These are phyloP conservation scores for Eremochloa ophiuroides DNA, from an alignment of 176 grass and related monocot species.

Conservation along the genomic window DNA sequence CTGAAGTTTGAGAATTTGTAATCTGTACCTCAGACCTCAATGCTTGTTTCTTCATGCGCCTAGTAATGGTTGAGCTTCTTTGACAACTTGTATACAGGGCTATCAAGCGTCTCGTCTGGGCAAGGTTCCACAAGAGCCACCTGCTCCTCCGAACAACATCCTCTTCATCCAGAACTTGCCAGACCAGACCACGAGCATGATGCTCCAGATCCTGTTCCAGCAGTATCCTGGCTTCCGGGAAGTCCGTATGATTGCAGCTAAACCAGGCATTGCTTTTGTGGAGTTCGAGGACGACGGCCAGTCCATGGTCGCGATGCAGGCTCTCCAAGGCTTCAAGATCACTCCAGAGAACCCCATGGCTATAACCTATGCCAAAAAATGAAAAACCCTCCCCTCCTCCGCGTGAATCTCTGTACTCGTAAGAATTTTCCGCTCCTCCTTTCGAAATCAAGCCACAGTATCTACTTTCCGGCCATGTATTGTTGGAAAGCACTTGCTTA, in stretches of 20 bases:
- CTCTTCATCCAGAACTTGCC: constrained; percentile 96
- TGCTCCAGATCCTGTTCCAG: constrained; percentile 96
- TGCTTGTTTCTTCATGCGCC: constrained; percentile 1
- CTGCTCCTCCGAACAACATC: constrained; percentile 82
- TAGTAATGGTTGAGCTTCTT: not conserved
- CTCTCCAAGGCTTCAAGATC: constrained; percentile 96
- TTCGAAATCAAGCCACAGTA: constrained; percentile 4
- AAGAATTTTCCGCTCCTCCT: constrained; percentile 17
- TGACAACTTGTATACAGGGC: constrained; percentile 33
- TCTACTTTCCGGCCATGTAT: constrained; percentile 24
- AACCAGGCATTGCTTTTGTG: constrained; percentile 93
- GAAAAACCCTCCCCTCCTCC: constrained; percentile 19
- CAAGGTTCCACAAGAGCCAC: constrained; percentile 47
- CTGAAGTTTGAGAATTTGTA: not conserved
- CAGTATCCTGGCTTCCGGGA: constrained; percentile 96
- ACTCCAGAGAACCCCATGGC: constrained; percentile 83
- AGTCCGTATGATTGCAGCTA: constrained; percentile 87
- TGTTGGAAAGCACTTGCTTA: constrained; percentile 29
- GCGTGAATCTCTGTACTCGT: constrained; percentile 5
- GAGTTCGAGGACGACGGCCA: constrained; percentile 85
- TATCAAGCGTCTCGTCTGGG: constrained; percentile 49
- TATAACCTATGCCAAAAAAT: constrained; percentile 87
- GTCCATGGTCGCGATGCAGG: constrained; percentile 80
- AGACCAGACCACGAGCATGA: constrained; percentile 71
- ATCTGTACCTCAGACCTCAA: not conserved